Evolutionary conservation across 352 stramenopile species (phyloP).

Genomic region (Phytophthora brassicae): DNA sequence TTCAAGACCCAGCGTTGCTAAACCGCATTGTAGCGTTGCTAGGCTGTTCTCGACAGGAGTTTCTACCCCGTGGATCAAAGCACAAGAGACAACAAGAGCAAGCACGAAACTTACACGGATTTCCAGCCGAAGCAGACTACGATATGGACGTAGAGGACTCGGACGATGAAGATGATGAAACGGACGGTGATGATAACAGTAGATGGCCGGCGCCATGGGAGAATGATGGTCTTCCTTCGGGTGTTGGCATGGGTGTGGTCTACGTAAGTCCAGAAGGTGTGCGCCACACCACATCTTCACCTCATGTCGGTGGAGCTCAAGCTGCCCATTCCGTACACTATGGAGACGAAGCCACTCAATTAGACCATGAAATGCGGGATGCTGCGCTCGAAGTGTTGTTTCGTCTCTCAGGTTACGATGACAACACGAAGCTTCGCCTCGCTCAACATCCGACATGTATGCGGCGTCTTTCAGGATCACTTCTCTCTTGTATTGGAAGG

Average conservation of each 20-base stretch:
- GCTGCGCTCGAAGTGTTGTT: conserved; percentile 75
- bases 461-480: conserved; percentile 43
- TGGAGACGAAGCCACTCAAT: conserved; percentile 47
- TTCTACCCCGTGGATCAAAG: conserved; percentile 30
- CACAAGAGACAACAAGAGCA: conserved; percentile 22
- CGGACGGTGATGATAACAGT: conserved; percentile 52
- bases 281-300: conserved; percentile 42
- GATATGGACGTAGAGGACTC: conserved; percentile 42
- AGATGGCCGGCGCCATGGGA: conserved; percentile 79
- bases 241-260: conserved; percentile 76
- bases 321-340: conserved; percentile 21
- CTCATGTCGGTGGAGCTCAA: conserved; percentile 28
- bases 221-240: conserved; percentile 64
- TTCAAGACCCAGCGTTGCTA: conserved; percentile 50
- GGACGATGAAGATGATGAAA: conserved; percentile 60
- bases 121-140: conserved; percentile 43
- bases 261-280: conserved; percentile 73
- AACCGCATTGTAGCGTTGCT: conserved; percentile 55
- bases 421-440: conserved; percentile 66
- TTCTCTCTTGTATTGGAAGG: conserved; percentile 73
- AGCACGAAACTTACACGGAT: conserved; percentile 16
- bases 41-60: conserved; percentile 56
- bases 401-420: conserved; percentile 63
- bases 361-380: conserved; percentile 81
- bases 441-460: conserved; percentile 72